Evolutionary conservation across 306 rosid species (phyloP).

Genomic region (Glycine soja): DNA sequence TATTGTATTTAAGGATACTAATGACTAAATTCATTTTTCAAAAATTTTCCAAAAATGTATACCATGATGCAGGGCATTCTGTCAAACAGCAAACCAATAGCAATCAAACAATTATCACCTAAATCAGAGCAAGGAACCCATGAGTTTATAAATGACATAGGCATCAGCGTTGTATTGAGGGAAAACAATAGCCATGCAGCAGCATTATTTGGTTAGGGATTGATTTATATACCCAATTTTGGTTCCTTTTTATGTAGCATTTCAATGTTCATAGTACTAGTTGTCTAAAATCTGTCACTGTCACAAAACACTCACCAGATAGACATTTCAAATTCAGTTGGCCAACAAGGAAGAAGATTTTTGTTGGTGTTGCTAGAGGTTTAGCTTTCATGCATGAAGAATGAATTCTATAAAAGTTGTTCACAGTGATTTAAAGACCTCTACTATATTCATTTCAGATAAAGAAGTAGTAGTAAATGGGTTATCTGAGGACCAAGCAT

Average conservation of each 20-base stretch:
- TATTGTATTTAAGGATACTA: not conserved
- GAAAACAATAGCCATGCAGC: constrained; percentile 59
- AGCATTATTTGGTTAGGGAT: constrained; percentile 52
- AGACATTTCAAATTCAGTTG: constrained; percentile 51
- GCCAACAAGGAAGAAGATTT: constrained; percentile 64
- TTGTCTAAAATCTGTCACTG: not conserved
- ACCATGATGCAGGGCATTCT: constrained; percentile 50
- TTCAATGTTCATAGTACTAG: not conserved
- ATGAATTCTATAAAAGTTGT: constrained; percentile 64
- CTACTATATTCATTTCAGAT: constrained; percentile 75
- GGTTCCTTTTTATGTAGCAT: not conserved
- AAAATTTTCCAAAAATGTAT: not conserved
- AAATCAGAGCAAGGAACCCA: constrained; percentile 60
- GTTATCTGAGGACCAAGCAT: constrained; percentile 55
- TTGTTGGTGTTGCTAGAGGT: constrained; percentile 62
- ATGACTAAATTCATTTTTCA: not conserved
- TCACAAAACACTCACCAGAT: constrained; percentile 39
- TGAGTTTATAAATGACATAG: constrained; percentile 63
- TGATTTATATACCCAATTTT: not conserved
- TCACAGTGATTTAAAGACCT: constrained; percentile 68
- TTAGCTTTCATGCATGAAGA: constrained; percentile 70
- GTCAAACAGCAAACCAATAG: constrained; percentile 50
- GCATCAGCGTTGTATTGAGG: constrained; percentile 61
- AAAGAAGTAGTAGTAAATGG: constrained; percentile 58
- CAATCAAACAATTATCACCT: constrained; percentile 59